Evolutionary conservation across 2,329 filamentous ascomycete species (phyloP).

Genomic region (Talaromyces sp.): DNA sequence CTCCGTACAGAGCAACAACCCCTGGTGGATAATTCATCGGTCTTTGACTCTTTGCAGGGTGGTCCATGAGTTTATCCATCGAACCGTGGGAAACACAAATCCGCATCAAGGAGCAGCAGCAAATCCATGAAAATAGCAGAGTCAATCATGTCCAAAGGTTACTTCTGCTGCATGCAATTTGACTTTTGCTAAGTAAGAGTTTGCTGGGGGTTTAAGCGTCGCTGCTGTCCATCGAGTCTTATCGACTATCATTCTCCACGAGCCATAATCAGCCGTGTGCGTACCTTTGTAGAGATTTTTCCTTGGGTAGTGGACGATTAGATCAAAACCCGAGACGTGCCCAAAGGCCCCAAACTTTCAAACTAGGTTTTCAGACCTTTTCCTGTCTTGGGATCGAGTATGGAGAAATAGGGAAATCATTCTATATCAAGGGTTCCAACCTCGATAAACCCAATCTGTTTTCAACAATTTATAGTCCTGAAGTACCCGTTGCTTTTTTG

Average conservation of each 20-base stretch:
- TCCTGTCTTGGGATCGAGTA: neutral
- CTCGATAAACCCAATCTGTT: neutral
- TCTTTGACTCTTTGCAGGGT: neutral
- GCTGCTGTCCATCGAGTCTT: neutral
- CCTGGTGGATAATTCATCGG: neutral
- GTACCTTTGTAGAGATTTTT: neutral
- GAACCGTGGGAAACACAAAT: neutral
- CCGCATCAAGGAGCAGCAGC: neutral
- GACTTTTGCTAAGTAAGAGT: neutral
- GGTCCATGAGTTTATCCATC: neutral
- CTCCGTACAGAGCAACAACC: too few relatives aligned
- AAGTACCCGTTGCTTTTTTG: neutral
- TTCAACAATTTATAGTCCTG: neutral
- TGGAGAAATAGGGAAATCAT: neutral
- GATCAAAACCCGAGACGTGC: neutral
- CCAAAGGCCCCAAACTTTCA: neutral
- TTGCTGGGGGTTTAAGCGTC: neutral
- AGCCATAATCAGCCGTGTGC: neutral
- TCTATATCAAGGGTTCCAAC: neutral
- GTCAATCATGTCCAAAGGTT: neutral
- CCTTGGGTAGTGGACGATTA: neutral
- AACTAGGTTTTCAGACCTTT: neutral
- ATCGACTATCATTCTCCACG: neutral
- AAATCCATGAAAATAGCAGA: neutral
- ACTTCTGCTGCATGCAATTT: neutral